These are phyloP conservation scores for Colletotrichum liaoningense DNA, from an alignment of 2,329 filamentous ascomycete genomes.

Conservation along the genomic window DNA sequence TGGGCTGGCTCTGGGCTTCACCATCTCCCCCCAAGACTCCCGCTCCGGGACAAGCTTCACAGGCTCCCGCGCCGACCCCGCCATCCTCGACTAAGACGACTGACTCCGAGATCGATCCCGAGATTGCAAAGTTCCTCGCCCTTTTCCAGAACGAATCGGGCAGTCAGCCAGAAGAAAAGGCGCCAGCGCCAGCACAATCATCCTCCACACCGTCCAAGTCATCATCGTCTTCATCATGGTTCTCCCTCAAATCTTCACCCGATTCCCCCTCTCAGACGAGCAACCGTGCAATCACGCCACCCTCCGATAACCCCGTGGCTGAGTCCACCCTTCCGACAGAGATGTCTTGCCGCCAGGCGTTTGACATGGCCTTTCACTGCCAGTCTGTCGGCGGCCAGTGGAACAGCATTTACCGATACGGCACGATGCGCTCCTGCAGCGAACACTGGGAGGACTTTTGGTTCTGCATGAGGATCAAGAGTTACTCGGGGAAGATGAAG, in stretches of 20 bases:
- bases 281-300: conserved; percentile 36
- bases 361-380: conserved; percentile 95
- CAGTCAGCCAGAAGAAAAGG: conserved; percentile 40
- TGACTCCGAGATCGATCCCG: conserved; percentile 53
- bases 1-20: conserved; percentile 73
- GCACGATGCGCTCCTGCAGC: conserved; percentile 78
- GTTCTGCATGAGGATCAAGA: conserved; percentile 93
- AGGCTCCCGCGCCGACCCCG: conserved; percentile 38
- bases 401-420: conserved; percentile 90
- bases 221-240: conserved; percentile 43
- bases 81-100: conserved; percentile 34
- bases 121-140: conserved; percentile 66
- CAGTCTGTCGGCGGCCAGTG: conserved; percentile 92
- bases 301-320: conserved; percentile 60
- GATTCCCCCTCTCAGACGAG: conserved; percentile 34
- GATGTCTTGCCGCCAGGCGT: conserved; percentile 91
- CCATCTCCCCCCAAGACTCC: conserved; percentile 47
- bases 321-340: conserved; percentile 80
- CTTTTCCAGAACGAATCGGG: conserved; percentile 53
- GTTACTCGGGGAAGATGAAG: conserved; percentile 68
- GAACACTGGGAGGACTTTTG: conserved; percentile 95
- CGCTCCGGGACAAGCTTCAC: conserved; percentile 38
- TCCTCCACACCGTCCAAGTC: conserved; percentile 37
- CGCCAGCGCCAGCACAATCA: conserved; percentile 37
- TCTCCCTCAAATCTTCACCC: conserved; percentile 47